Conservation (phyloP, 441 rosid species). For the Melastoma candidum region DNA sequence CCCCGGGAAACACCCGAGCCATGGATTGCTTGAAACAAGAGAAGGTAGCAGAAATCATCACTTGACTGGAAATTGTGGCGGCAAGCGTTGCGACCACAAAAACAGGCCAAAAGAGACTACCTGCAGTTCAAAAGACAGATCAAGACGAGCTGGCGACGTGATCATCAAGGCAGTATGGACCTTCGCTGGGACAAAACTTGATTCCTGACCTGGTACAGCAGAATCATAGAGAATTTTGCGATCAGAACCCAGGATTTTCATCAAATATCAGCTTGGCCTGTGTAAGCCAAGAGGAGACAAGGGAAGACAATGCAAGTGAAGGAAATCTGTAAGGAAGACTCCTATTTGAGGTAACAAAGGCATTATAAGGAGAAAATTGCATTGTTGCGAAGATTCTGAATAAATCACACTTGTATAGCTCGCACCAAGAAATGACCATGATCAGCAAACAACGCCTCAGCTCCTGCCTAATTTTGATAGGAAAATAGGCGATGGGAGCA, state of each 20-base stretch:
- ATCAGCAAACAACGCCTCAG: constrained; percentile 99
- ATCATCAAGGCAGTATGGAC: constrained; percentile 5
- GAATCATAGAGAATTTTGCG: constrained; percentile 73
- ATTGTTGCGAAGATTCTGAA: constrained; percentile 13
- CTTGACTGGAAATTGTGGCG: constrained; percentile 98
- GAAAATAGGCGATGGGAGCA: no score
- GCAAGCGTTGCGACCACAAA: constrained; percentile 74
- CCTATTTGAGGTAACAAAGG: constrained; percentile 3
- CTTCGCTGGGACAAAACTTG: not conserved
- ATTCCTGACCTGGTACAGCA: constrained; percentile 56
- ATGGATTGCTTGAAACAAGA: constrained; percentile 91
- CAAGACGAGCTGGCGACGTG: not conserved
- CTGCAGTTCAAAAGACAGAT: constrained; percentile 34
- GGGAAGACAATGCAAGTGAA: constrained; percentile 85
- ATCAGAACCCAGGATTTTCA: constrained; percentile 53
- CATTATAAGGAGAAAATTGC: constrained; percentile 6
- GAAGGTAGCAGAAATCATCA: constrained; percentile 99
- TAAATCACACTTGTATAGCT: constrained; percentile 60
- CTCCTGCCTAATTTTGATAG: constrained; percentile 37
- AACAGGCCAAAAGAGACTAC: constrained; percentile 80
- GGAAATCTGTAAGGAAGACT: constrained; percentile 43
- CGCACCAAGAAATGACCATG: constrained; percentile 84
- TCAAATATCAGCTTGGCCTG: constrained; percentile 89
- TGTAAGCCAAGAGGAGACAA: constrained; percentile 85
- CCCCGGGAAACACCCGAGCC: constrained; percentile 98